These are phyloP conservation scores for Rhodotorula kratochvilovae DNA, from an alignment of 768 basidiomycete genomes.

Conservation along the genomic window DNA sequence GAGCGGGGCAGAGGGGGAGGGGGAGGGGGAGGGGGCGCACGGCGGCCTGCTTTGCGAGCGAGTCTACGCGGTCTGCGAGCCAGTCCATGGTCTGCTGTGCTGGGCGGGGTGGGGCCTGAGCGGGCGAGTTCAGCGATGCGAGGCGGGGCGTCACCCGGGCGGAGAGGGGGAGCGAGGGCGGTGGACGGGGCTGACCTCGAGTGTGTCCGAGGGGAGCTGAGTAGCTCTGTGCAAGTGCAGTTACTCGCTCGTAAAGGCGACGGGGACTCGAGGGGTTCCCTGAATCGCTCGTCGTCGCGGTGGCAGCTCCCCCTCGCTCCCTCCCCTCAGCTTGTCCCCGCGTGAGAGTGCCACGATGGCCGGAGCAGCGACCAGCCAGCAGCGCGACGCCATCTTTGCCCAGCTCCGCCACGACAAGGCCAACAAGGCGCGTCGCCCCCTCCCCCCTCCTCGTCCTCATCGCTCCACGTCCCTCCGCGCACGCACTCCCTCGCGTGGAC, in stretches of 20 bases:
- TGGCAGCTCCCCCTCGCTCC: neutral
- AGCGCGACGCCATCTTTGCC: constrained; percentile 80
- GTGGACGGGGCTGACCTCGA: too few species aligned
- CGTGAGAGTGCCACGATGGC: neutral
- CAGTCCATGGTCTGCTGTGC: constrained; percentile 24
- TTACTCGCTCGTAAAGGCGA: too few species aligned
- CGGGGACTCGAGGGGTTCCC: too few species aligned
- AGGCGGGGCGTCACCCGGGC: too few species aligned
- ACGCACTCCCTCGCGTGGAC: neutral
- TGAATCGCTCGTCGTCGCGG: too few species aligned
- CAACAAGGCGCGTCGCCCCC: constrained; percentile 62
- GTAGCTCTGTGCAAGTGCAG: too few species aligned
- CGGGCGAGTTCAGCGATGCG: neutral
- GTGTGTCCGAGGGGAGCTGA: too few species aligned
- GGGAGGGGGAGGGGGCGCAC: neutral
- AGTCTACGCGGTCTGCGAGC: constrained; percentile 20
- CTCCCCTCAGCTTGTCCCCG: neutral
- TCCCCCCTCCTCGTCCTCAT: neutral
- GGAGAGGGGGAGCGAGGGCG: neutral
- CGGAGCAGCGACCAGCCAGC: constrained; percentile 44
- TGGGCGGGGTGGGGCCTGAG: too few species aligned
- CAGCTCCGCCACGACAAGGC: constrained; percentile 77
- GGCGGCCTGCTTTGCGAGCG: constrained; percentile 22
- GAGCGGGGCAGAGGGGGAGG: neutral
- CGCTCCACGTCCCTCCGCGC: neutral